Conservation (phyloP, 306 rosid species). For the Vigna radiata region DNA sequence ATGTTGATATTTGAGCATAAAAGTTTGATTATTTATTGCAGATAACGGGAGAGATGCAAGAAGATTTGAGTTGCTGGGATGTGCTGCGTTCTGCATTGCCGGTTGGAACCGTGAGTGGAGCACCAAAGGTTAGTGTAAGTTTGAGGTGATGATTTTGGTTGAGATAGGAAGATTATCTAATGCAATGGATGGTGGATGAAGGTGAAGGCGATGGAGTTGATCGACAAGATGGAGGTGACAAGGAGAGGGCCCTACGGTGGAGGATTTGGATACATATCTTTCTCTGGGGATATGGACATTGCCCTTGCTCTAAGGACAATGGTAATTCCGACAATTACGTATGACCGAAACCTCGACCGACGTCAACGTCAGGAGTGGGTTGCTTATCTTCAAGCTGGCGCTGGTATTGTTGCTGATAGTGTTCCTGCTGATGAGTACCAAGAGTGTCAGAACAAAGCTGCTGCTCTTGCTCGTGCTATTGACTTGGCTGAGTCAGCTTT, state of each 20-base stretch:
- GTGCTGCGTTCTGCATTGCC: conserved; percentile 81
- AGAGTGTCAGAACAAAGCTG: conserved; percentile 94
- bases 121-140: conserved; percentile 70
- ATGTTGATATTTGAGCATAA: background rate
- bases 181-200: conserved; percentile 45
- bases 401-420: conserved; percentile 90
- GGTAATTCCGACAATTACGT: conserved; percentile 66
- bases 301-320: conserved; percentile 83
- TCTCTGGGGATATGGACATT: conserved; percentile 76
- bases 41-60: conserved; percentile 81
- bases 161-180: too few species aligned
- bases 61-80: conserved; percentile 77
- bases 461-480: conserved; percentile 84
- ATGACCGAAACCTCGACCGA: conserved; percentile 56
- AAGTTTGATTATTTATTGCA: conserved; percentile 33
- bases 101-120: conserved; percentile 89
- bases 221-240: conserved; percentile 71
- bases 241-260: conserved; percentile 86
- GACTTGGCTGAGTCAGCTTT: conserved; percentile 83
- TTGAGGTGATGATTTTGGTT: too few species aligned
- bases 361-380: conserved; percentile 78
- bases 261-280: conserved; percentile 76
- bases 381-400: conserved; percentile 88
- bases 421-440: conserved; percentile 72
- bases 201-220: conserved; percentile 91